Evolutionary conservation across 1,284 basidiomycete species (phyloP), one percentile per base, ranked within the genome.

Genomic region (Melampsora americana): DNA sequence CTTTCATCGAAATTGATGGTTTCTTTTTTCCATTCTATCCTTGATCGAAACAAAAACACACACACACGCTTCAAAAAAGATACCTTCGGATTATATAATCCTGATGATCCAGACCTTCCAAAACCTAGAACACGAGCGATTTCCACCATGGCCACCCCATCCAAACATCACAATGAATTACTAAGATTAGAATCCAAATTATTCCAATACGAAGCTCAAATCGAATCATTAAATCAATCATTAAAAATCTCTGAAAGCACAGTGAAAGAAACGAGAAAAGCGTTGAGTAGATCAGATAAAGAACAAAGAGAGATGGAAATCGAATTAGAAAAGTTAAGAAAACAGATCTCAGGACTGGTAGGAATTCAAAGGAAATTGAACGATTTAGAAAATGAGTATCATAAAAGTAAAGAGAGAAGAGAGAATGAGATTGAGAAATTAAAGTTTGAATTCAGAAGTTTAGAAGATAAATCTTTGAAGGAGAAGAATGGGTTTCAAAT

Each of bases 21-120:
- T n/a, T n/a, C n/a, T n/a, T 26, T 68, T 50, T 50, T 14, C 1
- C 9, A 39, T 46, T 9, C 30, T 42, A 6, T 7, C 2, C 16
- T 23, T 62, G 60, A 62, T 18, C 5, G 16, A 66, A 66, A 12
- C 32, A 35, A 18, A 39, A 5, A 66, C n/a, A n/a, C n/a, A n/a
- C n/a, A 32, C 42, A 18, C 39, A 11, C 2, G 35, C 28, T n/a
- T 23, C 50, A 32, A 23, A 7, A 9, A 28, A 68, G 44, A 56
- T 16, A 56, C 71, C 1, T 75, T 75, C 50, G 72, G 72, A 9
- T 48, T 75, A 32, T 75, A 75, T 48, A 75, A 75, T 53, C 53
- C 72, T 35, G 46, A 68, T 39, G 59, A 61, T 4, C 30, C 46
- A 20, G 50, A 68, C 16, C 28, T 23, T 23, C 59, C 65, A 18